Base-by-base conservation (phyloP, 306 rosid genomes). In the Casuarina equisetifolia region DNA sequence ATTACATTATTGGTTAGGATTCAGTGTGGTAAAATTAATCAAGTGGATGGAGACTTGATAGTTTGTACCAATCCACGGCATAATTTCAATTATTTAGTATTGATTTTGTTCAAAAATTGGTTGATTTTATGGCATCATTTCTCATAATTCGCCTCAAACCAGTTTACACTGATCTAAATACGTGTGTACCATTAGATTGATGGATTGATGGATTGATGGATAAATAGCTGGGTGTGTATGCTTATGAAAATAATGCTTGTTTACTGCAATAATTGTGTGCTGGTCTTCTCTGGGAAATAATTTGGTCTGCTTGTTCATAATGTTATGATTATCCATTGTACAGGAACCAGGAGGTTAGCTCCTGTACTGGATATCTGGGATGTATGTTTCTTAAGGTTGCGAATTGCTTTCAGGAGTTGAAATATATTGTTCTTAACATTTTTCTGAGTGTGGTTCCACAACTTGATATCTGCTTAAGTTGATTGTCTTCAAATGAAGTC, bases 381-480 rank as follows among this genome's bases (percentile, higher is more conserved):
- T 39, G 3, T 5, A 64, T 3, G 5, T 39, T 8, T 5, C 7
- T 39, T 59, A 32, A 61, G 70, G 70, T 66, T 40, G 15, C 16
- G 3, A 40, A 42, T 66, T 38, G 39, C 19, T 66, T 38, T 66
- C 12, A 9, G 32, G 6, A 32, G 13, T 61, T 61, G 68, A 54
- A 54, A 4, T 54, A 17, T 17, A 54, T n/a, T 54, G 8, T 54
- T 17, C 61, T 61, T 61, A 61, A 11, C 36, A 61, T 9, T 1
- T 9, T 4, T 10, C 11, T 4, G 43, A 17, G 44, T 0, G n/a
- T 35, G 35, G 50, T 13, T 6, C 71, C 16, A 3, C 32, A 39
- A 66, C n/a, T 66, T 66, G 49, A 66, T 39, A 58, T 73, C 46
- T 63, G 52, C 74, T 25, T 46, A 72, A 72, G 35, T 15, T 79